Evolutionary conservation across 176 grass and related monocot species (phyloP).

Genomic region (Pontederia paniculata): DNA sequence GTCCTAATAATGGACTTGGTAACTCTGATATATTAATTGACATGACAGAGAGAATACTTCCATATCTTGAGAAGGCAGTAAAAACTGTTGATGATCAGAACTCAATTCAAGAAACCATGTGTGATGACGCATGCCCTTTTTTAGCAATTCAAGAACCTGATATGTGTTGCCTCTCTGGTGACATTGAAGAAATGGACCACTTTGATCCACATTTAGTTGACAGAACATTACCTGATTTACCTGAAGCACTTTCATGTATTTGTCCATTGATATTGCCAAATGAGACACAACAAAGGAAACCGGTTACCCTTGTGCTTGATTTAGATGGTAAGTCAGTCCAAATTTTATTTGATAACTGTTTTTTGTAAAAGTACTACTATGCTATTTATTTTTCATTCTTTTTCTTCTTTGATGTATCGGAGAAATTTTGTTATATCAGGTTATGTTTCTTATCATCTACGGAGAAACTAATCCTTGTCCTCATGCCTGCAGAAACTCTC

Average conservation of each 20-base stretch:
- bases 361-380: constrained; percentile 2
- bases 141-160: constrained; percentile 43
- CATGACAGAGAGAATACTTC: constrained; percentile 52
- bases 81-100: constrained; percentile 26
- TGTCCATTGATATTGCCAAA: constrained; percentile 11
- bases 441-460: neutral
- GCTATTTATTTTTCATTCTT: neutral
- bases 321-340: constrained; percentile 70
- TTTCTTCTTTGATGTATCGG: constrained; percentile 3
- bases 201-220: constrained; percentile 47
- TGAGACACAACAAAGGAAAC: constrained; percentile 34
- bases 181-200: constrained; percentile 42
- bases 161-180: constrained; percentile 17
- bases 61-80: constrained; percentile 43
- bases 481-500: constrained; percentile 74
- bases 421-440: neutral
- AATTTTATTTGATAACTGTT: constrained; percentile 3
- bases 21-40: constrained; percentile 37
- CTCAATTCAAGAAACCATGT: constrained; percentile 11
- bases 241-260: constrained; percentile 47
- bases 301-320: constrained; percentile 95
- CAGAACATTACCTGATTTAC: constrained; percentile 50
- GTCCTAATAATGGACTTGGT: constrained; percentile 32
- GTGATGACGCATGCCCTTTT: constrained; percentile 69
- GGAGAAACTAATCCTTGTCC: too few relatives aligned